Percentiles rank a stretch among this genome's conserved stretches.
Evolutionary conservation across 2,329 filamentous ascomycete species (phyloP).

Genomic region (Triangularia verruculosa): DNA sequence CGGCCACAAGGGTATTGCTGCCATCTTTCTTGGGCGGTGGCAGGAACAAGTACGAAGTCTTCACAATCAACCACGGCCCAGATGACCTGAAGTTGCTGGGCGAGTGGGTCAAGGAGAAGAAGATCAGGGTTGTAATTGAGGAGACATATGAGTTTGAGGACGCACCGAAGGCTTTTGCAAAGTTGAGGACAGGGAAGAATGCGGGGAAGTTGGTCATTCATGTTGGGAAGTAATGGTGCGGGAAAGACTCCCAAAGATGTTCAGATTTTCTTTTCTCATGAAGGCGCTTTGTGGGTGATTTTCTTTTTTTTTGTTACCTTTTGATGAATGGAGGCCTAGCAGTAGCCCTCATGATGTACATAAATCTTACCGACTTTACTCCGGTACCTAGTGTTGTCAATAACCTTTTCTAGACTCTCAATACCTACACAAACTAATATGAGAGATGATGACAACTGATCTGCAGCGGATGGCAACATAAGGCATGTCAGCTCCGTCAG

Average conservation of each 20-base stretch:
- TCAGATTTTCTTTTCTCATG: not conserved
- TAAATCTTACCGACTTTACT: not conserved
- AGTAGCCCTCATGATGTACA: too few relatives aligned
- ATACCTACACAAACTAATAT: not conserved
- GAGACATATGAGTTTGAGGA: slow-evolving; percentile 54
- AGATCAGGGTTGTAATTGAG: slow-evolving; percentile 55
- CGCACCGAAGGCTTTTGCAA: slow-evolving; percentile 55
- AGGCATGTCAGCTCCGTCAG: not conserved
- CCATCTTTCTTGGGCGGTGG: slow-evolving; percentile 39
- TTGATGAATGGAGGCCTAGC: not conserved
- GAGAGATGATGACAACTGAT: not conserved
- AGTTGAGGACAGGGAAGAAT: slow-evolving; percentile 52
- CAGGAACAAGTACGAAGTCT: slow-evolving; percentile 40
- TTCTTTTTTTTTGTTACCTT: not conserved
- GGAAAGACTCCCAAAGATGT: too few relatives aligned
- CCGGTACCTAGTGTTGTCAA: not conserved
- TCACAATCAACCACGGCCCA: slow-evolving; percentile 34
- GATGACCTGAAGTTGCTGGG: slow-evolving; percentile 50
- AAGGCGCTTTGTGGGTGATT: not conserved
- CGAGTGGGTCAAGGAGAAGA: slow-evolving; percentile 56
- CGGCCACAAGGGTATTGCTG: slow-evolving; percentile 28
- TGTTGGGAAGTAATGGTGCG: slow-evolving; percentile 13
- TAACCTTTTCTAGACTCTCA: too few relatives aligned
- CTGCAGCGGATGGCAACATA: not conserved
- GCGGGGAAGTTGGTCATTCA: slow-evolving; percentile 57